Evolutionary conservation across 1,284 basidiomycete species (phyloP).

Genomic region (Ganoderma multipileum): DNA sequence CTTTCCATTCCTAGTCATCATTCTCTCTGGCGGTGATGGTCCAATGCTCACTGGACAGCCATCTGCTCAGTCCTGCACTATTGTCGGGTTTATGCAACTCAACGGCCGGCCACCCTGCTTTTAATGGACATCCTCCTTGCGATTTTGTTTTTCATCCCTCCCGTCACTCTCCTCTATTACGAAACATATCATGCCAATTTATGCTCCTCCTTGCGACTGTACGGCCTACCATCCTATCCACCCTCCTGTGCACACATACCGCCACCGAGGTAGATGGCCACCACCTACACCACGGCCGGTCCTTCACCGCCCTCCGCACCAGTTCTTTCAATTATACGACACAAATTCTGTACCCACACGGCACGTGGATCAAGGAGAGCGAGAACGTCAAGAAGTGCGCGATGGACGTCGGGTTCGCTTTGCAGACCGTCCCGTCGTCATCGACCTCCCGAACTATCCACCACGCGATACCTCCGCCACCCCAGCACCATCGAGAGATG

Average conservation of each 20-base stretch:
- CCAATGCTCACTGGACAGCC: neutral
- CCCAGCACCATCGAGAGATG: neutral
- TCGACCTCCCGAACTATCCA: neutral
- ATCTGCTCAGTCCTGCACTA: neutral
- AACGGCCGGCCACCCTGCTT: neutral
- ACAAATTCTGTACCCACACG: neutral
- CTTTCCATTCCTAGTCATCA: neutral
- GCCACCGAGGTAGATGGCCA: slow-evolving; percentile 1
- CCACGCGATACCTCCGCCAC: neutral
- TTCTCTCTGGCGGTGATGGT: neutral
- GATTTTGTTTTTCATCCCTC: neutral
- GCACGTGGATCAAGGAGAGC: too few relatives aligned
- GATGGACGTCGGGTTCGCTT: slow-evolving; percentile 5
- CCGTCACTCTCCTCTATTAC: too few relatives aligned
- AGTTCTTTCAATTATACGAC: neutral
- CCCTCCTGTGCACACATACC: neutral
- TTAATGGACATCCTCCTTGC: neutral
- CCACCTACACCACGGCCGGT: neutral
- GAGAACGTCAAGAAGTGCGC: neutral
- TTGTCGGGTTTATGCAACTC: neutral
- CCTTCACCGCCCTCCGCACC: neutral
- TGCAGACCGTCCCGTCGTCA: slow-evolving; percentile 1
- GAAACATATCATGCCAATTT: neutral
- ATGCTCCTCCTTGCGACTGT: neutral
- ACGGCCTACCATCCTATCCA: neutral